Evolutionary conservation across 257 asterid genomes (phyloP), one percentile per base, ranked within the genome.

Genomic region (Thymus quinquecostatus): DNA sequence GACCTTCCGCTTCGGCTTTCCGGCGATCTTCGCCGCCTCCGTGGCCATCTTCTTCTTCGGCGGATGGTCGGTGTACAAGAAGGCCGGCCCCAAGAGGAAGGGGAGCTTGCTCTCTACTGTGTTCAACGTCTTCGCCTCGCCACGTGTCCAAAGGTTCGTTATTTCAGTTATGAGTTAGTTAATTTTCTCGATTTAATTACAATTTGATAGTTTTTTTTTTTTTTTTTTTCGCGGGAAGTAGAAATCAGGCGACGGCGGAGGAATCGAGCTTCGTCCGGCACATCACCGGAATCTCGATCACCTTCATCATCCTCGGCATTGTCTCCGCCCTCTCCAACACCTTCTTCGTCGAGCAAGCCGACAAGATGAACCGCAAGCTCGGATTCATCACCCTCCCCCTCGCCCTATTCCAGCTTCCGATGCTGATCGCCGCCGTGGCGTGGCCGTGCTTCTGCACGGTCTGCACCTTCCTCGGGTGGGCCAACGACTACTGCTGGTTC

Each of bases 331-430:
- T 77, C 6, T 82, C 84, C 55, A 82, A 77, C 66, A 88, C 96
- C 4, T 89, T 85, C 84, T 89, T 89, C 8, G 54, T 83, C 1
- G 91, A 89, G 69, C 96, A 89, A 80, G 86, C 88, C 10, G 81
- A 68, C n/a, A 54, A 80, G 56, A 73, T 88, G 88, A 60, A 80
- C 21, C 82, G 73, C 48, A 77, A 69, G 29, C 30, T 88, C 1
- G 83, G 86, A n/a, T 71, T 61, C 67, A 29, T 61, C 2, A 60
- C 11, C 0, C 7, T 60, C 1, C 66, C 66, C 1, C 66, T 60
- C 7, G 66, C 66, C 7, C 30, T 30, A 7, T 60, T 60, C 14
- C 66, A 60, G 66, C 66, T 60, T 32, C 66, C 66, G 30, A 60
- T 38, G 66, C 12, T 60, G n/a, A 38, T 60, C 49, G 49, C 32